phyloP scores from a whole-genome alignment of 768 basidiomycete genomes.

The Serendipita sp. region DNA sequence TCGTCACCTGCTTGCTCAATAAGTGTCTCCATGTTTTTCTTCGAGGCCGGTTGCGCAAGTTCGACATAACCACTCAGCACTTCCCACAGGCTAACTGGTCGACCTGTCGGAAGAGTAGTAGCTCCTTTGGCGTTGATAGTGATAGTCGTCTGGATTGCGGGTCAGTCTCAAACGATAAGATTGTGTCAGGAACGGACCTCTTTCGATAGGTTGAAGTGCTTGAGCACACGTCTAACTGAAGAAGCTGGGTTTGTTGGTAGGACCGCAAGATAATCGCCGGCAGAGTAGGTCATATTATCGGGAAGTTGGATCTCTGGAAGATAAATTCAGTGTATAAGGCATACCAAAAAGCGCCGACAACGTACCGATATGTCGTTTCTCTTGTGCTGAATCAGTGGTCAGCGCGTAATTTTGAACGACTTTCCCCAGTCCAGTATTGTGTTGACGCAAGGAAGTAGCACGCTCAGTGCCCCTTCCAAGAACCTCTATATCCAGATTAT shows the following conservation, averaged over 20 bases:
- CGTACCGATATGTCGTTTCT: conserved; percentile 29
- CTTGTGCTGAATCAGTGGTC: conserved; percentile 23
- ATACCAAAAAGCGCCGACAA: not conserved
- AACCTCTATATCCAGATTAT: conserved; percentile 4
- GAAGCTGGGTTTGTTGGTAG: conserved; percentile 26
- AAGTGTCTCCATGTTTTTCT: conserved; percentile 24
- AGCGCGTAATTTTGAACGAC: conserved; percentile 26
- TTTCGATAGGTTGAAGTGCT: conserved; percentile 21
- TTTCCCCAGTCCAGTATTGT: conserved; percentile 23
- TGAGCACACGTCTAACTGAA: conserved; percentile 24
- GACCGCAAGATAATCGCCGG: conserved; percentile 34
- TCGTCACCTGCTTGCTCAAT: conserved; percentile 16
- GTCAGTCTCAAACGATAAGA: not conserved
- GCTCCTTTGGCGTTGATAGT: conserved; percentile 23
- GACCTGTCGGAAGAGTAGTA: conserved; percentile 26
- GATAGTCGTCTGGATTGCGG: conserved; percentile 15
- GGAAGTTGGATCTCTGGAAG: conserved; percentile 26
- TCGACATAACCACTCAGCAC: conserved; percentile 32
- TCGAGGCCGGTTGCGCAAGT: conserved; percentile 31
- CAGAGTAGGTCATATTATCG: conserved; percentile 22
- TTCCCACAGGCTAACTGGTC: conserved; percentile 22
- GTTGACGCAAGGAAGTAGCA: conserved; percentile 22
- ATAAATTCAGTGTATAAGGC: not conserved
- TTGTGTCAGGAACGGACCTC: not conserved
- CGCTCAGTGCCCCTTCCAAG: conserved; percentile 16